A percentile compares a stretch with the other conserved stretches of the same genome.
Conservation (phyloP, 1,284 basidiomycete species). For the Papiliotrema flavescens region DNA sequence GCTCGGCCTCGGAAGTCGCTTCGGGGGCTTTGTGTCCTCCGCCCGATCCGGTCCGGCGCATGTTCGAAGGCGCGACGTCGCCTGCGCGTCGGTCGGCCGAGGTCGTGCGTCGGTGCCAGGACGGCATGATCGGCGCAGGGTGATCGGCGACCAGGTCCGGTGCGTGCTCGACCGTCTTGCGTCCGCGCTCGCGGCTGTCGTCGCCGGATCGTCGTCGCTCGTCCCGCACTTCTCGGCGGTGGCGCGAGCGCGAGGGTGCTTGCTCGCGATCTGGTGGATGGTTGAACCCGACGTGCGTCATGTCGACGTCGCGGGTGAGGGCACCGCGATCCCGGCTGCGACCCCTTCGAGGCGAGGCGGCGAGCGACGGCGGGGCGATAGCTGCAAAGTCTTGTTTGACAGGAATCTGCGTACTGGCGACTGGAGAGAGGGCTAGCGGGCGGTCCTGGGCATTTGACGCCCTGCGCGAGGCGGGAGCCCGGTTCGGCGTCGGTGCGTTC, state of each 20-base stretch:
- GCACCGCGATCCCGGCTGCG: conserved; percentile 31
- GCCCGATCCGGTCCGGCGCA: conserved; percentile 11
- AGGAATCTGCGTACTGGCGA: not conserved
- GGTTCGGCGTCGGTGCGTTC: conserved; percentile 8
- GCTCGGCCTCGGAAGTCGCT: conserved; percentile 7
- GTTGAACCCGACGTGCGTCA: conserved; percentile 19
- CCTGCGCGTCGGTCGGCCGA: conserved; percentile 1
- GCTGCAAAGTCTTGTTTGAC: not conserved
- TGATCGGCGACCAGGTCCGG: conserved; percentile 1
- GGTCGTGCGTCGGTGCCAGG: conserved; percentile 18
- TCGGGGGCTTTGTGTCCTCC: not conserved
- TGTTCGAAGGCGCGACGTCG: conserved; percentile 7
- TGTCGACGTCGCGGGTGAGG: conserved; percentile 17
- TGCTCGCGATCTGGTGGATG: conserved; percentile 39
- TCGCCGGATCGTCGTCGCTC: conserved; percentile 1
- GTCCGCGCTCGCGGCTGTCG: conserved; percentile 4
- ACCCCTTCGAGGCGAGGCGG: conserved; percentile 23
- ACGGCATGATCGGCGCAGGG: conserved; percentile 25
- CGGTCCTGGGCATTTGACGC: not conserved
- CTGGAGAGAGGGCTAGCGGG: not conserved
- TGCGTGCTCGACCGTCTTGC: conserved; percentile 2
- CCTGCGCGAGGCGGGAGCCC: conserved; percentile 3
- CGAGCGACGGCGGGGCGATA: not conserved
- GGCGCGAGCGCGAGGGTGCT: conserved; percentile 35
- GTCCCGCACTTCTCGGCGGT: conserved; percentile 16